Evolutionary conservation across 2,329 filamentous ascomycete species (phyloP), one percentile per base, ranked within the genome.

Genomic region (Sporothrix variecibatus): DNA sequence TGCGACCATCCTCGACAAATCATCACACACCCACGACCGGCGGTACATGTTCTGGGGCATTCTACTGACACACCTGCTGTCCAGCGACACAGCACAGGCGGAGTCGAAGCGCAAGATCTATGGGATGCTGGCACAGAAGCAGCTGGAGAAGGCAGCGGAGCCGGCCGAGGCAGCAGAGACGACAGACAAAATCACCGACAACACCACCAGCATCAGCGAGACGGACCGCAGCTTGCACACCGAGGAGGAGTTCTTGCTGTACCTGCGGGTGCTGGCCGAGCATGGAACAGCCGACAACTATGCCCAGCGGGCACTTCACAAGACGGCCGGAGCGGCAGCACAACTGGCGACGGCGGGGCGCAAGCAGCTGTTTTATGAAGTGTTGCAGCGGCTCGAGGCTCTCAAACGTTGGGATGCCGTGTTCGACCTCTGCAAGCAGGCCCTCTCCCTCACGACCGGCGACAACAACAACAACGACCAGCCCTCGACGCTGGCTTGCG

Each of bases 11-110:
- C 77, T 89, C 34, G 87, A 89, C 75, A 85, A 86, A 78, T 85
- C 85, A 69, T 81, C 86, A 1, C 82, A 83, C 31, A 82, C 85
- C 0, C 80, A 82, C 38, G 86, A 89, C 28, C 82, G 85, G 40
- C 81, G 81, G 1, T 86, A 85, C 73, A 82, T 88, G 79, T 89
- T 88, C 75, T 87, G 85, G 83, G 89, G 87, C 75, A 88, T 89
- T 76, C 81, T 84, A 26, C 82, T 87, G 20, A 89, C 87, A 0
- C 85, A 87, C 75, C 78, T 89, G 43, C 83, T 89, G 72, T 85
- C 88, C 72, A 87, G 89, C 79, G 78, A 85, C 79, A 15, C 31
- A 20, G 77, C 83, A 2, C 85, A 87, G 74, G 82, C 85, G 0
- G 82, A 83, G 0, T 83, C 84, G 23, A 89, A 88, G 79, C 84